These are phyloP conservation scores for Marasmius tenuissimus DNA, from an alignment of 1,284 basidiomycete genomes.

Conservation along the genomic window DNA sequence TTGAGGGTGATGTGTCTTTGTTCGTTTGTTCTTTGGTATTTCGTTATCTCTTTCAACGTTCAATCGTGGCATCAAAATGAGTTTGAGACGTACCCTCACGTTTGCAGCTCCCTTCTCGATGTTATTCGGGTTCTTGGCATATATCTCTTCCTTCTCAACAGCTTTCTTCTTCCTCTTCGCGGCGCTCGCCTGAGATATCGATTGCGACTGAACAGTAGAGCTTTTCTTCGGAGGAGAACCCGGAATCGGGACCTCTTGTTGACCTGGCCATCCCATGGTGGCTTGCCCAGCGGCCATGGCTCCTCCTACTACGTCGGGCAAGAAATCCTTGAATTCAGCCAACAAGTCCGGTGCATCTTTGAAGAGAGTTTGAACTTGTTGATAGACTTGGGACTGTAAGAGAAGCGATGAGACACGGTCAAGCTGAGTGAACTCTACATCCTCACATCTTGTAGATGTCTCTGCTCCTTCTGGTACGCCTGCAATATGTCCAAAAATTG, in stretches of 20 bases:
- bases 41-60: too few species aligned
- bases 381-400: slow-evolving; percentile 76
- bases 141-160: slow-evolving; percentile 59
- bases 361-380: slow-evolving; percentile 92
- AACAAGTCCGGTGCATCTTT: slow-evolving; percentile 91
- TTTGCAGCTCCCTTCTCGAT: slow-evolving; percentile 40
- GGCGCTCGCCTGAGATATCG: slow-evolving; percentile 21
- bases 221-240: slow-evolving; percentile 45
- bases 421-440: slow-evolving; percentile 1
- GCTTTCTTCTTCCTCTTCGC: slow-evolving; percentile 55
- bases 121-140: too few species aligned
- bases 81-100: slow-evolving; percentile 35
- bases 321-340: slow-evolving; percentile 94
- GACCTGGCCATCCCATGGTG: slow-evolving; percentile 8
- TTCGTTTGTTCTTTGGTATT: slow-evolving; percentile 42
- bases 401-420: slow-evolving; percentile 8
- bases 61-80: neutral
- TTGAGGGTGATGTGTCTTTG: slow-evolving; percentile 57
- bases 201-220: neutral
- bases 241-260: slow-evolving; percentile 31
- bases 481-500: slow-evolving; percentile 98
- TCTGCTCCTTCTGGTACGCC: slow-evolving; percentile 95
- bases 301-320: slow-evolving; percentile 65
- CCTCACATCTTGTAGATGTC: slow-evolving; percentile 84
- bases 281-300: slow-evolving; percentile 26